Evolutionary conservation across 2,329 filamentous ascomycete genomes (phyloP).

Genomic region (Hymenoscyphus infarciens): DNA sequence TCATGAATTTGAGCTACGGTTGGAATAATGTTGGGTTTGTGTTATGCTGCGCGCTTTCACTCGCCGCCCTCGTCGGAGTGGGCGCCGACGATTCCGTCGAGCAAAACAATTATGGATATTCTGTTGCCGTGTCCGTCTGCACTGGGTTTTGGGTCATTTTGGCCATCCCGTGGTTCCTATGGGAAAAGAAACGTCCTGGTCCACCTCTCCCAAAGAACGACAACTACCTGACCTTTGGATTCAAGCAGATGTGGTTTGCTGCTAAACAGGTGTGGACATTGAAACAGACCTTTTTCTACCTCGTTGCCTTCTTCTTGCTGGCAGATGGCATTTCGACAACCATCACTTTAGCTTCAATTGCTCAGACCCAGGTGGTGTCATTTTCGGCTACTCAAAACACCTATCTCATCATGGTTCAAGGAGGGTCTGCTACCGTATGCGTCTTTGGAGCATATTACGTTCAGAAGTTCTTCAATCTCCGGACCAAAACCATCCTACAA

Average conservation of each 20-base stretch:
- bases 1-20: constrained; percentile 34
- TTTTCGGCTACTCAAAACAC: constrained; percentile 33
- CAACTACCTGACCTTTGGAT: constrained; percentile 33
- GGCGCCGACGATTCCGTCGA: constrained; percentile 26
- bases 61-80: constrained; percentile 30
- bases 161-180: constrained; percentile 34
- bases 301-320: constrained; percentile 33
- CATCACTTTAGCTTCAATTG: constrained; percentile 29
- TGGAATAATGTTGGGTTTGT: constrained; percentile 34
- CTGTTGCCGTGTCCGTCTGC: constrained; percentile 31
- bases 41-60: constrained; percentile 29
- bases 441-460: constrained; percentile 30
- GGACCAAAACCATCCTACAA: constrained; percentile 34
- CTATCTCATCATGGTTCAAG: constrained; percentile 33
- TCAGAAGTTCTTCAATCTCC: constrained; percentile 27
- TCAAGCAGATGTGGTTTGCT: constrained; percentile 33
- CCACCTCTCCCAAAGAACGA: constrained; percentile 29
- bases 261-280: constrained; percentile 29
- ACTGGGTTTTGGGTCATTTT: constrained; percentile 34
- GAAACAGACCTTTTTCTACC: constrained; percentile 33
- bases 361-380: constrained; percentile 32
- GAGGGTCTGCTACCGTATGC: constrained; percentile 24
- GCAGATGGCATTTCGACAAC: constrained; percentile 32
- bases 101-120: constrained; percentile 34
- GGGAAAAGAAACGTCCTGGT: constrained; percentile 34